Evolutionary conservation across 495 filamentous ascomycete species (phyloP), one percentile per base, ranked within the genome.

Genomic region (Aspergillus carlsbadensis): DNA sequence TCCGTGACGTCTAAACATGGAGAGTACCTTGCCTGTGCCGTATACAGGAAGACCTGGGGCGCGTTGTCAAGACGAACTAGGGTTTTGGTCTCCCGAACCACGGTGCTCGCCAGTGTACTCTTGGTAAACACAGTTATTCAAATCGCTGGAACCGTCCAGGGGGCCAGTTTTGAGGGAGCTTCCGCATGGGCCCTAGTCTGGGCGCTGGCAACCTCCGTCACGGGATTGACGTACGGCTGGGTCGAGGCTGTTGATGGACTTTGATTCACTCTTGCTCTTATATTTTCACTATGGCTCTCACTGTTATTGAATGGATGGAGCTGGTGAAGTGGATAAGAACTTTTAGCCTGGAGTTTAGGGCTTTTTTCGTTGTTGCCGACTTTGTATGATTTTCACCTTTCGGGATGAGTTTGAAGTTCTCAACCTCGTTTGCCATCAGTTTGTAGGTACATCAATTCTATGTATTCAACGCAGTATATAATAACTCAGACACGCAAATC

Each of bases 151-250:
- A 86, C 80, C 0, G 65, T 95, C 20, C 73, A 80, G n/a, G 84
- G 88, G 15, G 82, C 87, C 8, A 87, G 89, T 59, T 60, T 82
- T 2, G 65, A 73, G 6, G 91, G 91, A 22, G 87, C 89, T 0
- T 72, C 70, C 10, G 84, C 79, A 0, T 96, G 88, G 78, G 84
- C 87, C 2, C 72, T 73, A 11, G 73, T 92, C 13, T 96, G 89
- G 89, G 81, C 81, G 39, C 53, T 80, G 13, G 86, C 87, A 1
- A 79, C 81, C 0, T 58, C 80, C 53, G 61, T 84, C 34, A 82
- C 83, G 4, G 87, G 88, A 1, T 60, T 77, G 13, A 77, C 71
- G 43, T 82, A 88, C 74, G 71, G 77, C 65, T 81, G 84, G 85
- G 70, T 87, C 55, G 80, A 78, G 33, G 73, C 76, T 40, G 78